Base-by-base conservation (phyloP, 495 filamentous ascomycete species). In the Daldinia loculata region DNA sequence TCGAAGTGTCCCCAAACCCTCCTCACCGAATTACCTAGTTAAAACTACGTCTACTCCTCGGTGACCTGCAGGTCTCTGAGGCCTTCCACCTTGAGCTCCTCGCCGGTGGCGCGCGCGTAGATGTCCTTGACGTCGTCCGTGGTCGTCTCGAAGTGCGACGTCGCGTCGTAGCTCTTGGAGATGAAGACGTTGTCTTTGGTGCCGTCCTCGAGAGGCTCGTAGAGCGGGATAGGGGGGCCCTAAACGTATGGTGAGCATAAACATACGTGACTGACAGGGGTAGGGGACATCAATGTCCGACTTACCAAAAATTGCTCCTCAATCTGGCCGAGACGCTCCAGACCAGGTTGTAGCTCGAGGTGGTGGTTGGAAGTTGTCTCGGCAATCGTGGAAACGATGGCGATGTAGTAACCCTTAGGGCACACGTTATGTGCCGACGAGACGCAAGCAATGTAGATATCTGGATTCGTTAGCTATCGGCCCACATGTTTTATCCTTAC, bases 401-500 rank as follows among this genome's bases (percentile, higher is more conserved):
- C 96, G 72, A 99, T 93, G 84, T 97, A 98, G 87, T 98, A 98
- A 45, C 94, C 95, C 86, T 97, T 97, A 61, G 96, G 95, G 84
- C 96, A 98, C 74, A 98, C 96, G 77, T 97, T 98, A 85, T 98
- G 96, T 8, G 95, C 92, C 29, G 93, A 92, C 7, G 94, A 97
- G 70, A 99, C 94, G 77, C 95, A 89, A 53, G 96, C 95, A 78
- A 99, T 93, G 84, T 99, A 99, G 79, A 99, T 97, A 80, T 99
- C 94, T 95, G 72, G 52, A 26, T 56, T 19, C 8, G 2, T 29
- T 55, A 73, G 65, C 36, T 26, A 76, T 50, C 26, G 14, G 8
- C 29, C 8, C 6, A 0, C n/a, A 2, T 0, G 17, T 22, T 3
- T 12, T 22, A 6, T 52, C 17, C 19, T 36, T 8, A 19, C n/a